A percentile compares a stretch with the other conserved stretches of the same genome.
Evolutionary conservation across 2,329 filamentous ascomycete genomes (phyloP).

Genomic region (Aspergillus spinulosporus): DNA sequence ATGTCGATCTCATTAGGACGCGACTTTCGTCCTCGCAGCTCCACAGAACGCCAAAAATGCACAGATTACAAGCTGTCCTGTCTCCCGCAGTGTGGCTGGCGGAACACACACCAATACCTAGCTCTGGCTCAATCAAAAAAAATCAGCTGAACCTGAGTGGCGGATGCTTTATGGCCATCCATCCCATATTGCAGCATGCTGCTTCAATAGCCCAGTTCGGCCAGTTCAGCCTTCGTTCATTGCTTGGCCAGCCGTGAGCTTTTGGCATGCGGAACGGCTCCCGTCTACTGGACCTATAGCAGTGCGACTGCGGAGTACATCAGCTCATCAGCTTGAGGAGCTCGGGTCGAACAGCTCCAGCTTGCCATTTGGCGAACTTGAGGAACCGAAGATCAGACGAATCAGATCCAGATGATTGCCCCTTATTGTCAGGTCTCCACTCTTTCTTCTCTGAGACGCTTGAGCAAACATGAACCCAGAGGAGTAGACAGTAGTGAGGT

Average conservation of each 20-base stretch:
- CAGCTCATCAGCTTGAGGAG: background rate
- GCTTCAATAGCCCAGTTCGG: slow-evolving; percentile 3
- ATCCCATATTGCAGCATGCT: background rate
- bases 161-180: background rate
- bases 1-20: slow-evolving; percentile 13
- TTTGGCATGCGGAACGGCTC: slow-evolving; percentile 5
- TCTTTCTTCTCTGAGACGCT: background rate
- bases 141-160: slow-evolving; percentile 14
- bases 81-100: slow-evolving; percentile 18
- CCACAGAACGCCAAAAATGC: slow-evolving; percentile 2
- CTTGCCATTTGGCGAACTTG: background rate
- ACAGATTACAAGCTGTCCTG: background rate
- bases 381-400: background rate
- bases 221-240: slow-evolving; percentile 3
- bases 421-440: slow-evolving; percentile 11
- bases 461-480: slow-evolving; percentile 2
- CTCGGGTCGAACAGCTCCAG: background rate
- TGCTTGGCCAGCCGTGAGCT: background rate
- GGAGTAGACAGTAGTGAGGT: background rate
- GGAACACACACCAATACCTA: slow-evolving; percentile 6
- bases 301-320: background rate
- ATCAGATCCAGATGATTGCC: slow-evolving; percentile 9
- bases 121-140: background rate
- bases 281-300: background rate
- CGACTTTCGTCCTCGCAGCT: background rate